Evolutionary conservation across 1,284 basidiomycete genomes (phyloP), one percentile per base, ranked within the genome.

Genomic region (Pyrrhoderma noxium): DNA sequence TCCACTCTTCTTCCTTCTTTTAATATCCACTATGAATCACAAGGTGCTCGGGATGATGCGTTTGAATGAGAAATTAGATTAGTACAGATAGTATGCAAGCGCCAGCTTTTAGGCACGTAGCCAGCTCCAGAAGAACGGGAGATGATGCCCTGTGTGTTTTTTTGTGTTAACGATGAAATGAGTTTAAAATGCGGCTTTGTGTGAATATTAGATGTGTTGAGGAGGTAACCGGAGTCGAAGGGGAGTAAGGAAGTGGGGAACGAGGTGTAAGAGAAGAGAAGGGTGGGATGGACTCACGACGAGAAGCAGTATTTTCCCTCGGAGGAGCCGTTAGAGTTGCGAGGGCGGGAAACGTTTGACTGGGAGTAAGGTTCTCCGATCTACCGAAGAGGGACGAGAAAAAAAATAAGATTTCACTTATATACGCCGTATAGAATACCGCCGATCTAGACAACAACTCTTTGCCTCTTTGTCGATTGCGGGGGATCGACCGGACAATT

Each of bases 241-340:
- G 38, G 38, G n/a, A 40, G n/a, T 16, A 22, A 5, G 38, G 5
- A 40, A n/a, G 38, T 16, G 8, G n/a, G 38, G n/a, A n/a, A 16
- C 11, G 11, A 37, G 43, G 9, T 19, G 8, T 18, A 11, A 39
- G 2, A 23, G 35, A 37, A 38, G 39, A 45, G 14, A n/a, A n/a
- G n/a, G n/a, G n/a, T n/a, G n/a, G n/a, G n/a, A n/a, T n/a, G n/a
- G n/a, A 35, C 51, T 44, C 25, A 56, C 54, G 38, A 35, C 43
- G 54, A n/a, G 54, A 52, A 16, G 54, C 54, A 34, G 46, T 37
- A 25, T 46, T 52, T 7, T 23, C 35, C n/a, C 36, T 19, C 19
- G 38, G 46, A 9, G 54, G 37, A 13, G 54, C 54, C 11, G 54
- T 56, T 36, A 52, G 19, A 13, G 54, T 56, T 37, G 42, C 46